Conservation (phyloP, 2,329 filamentous ascomycete species). For the Trichoderma guizhouense region DNA sequence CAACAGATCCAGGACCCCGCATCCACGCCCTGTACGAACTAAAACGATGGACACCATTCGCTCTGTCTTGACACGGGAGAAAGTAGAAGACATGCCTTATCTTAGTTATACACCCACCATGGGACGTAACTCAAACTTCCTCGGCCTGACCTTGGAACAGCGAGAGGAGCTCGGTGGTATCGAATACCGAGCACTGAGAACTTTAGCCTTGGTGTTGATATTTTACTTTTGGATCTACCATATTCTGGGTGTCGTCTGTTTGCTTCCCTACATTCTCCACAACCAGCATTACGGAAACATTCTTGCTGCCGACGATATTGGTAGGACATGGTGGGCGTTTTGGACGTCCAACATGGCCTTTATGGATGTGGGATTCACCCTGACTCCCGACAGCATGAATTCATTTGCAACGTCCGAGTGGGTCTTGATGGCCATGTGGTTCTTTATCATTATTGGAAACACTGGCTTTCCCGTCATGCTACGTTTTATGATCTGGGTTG, state of each 20-base stretch:
- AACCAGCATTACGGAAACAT: slow-evolving; percentile 60
- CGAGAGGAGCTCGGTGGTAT: slow-evolving; percentile 94
- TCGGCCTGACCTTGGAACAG: slow-evolving; percentile 84
- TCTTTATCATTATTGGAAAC: slow-evolving; percentile 91
- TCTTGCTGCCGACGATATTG: slow-evolving; percentile 60
- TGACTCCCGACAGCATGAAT: slow-evolving; percentile 91
- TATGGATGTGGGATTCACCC: slow-evolving; percentile 89
- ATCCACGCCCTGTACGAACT: slow-evolving; percentile 32
- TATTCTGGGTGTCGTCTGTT: slow-evolving; percentile 66
- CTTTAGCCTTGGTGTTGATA: slow-evolving; percentile 72
- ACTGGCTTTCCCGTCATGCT: slow-evolving; percentile 95
- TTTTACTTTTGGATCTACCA: slow-evolving; percentile 83
- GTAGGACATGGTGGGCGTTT: slow-evolving; percentile 83
- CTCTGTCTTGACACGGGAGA: slow-evolving; percentile 52
- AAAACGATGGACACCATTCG: slow-evolving; percentile 59
- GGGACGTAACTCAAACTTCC: slow-evolving; percentile 87
- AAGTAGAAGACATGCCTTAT: slow-evolving; percentile 68
- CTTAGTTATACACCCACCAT: slow-evolving; percentile 92
- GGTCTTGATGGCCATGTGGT: slow-evolving; percentile 72
- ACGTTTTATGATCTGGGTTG: slow-evolving; percentile 84
- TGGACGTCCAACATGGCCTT: slow-evolving; percentile 87
- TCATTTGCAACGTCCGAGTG: slow-evolving; percentile 78
- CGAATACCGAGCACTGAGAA: slow-evolving; percentile 89
- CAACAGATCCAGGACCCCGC: slow-evolving; percentile 7
- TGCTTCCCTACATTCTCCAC: slow-evolving; percentile 77